These are phyloP conservation scores for Ophiostoma piceae DNA, from an alignment of 2,329 filamentous ascomycete genomes.

Conservation along the genomic window DNA sequence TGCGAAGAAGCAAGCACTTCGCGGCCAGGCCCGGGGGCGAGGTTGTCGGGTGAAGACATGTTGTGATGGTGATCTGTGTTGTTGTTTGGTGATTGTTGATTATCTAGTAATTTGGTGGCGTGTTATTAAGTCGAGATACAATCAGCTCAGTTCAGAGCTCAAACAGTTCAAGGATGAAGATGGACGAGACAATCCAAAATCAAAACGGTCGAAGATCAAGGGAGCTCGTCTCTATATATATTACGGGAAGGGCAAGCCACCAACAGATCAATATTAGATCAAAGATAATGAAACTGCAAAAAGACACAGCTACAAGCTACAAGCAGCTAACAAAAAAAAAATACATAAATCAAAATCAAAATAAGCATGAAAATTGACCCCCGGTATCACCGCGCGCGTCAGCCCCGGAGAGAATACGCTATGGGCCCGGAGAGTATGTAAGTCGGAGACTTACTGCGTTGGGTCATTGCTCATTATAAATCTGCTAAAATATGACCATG, in stretches of 20 bases:
- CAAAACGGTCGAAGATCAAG: neutral
- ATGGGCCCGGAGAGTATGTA: constrained; percentile 11
- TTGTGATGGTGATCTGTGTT: neutral
- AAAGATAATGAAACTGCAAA: neutral
- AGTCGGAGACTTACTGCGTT: constrained; percentile 4
- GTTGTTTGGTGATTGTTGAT: neutral
- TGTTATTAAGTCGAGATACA: neutral
- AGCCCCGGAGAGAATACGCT: neutral
- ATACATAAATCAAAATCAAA: neutral
- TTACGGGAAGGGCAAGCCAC: neutral
- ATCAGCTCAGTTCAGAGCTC: neutral
- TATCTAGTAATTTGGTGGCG: neutral
- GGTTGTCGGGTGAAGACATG: neutral
- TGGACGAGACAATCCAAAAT: neutral
- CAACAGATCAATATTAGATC: neutral
- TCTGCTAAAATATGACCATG: neutral
- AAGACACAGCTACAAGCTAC: neutral
- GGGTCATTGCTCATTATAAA: neutral
- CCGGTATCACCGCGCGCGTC: neutral
- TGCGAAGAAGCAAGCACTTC: constrained; percentile 21
- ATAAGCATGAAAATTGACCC: neutral
- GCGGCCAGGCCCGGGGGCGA: neutral
- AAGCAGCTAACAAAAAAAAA: neutral
- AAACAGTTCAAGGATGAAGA: neutral
- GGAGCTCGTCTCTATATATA: neutral